Percentiles rank a stretch among this genome's conserved stretches.
Conservation (phyloP, 495 filamentous ascomycete genomes). For the Sabuloglossum arenarium region DNA sequence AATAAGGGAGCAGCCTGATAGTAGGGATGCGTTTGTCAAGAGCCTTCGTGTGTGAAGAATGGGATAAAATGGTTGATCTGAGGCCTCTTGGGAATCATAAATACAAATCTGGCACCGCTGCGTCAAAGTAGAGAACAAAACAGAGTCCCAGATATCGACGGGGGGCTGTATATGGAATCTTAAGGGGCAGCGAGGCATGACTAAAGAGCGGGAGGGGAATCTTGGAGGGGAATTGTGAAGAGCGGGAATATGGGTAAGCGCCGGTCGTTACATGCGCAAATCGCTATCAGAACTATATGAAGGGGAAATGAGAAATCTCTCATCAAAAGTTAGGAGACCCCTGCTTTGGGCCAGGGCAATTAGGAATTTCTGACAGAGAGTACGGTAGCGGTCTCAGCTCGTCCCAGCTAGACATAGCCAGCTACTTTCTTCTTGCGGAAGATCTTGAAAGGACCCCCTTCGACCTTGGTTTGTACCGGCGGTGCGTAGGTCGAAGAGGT, state of each 20-base stretch:
- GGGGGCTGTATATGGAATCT: too few species aligned
- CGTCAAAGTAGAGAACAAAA: neutral
- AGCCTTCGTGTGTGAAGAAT: neutral
- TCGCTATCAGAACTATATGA: neutral
- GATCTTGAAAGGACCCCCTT: neutral
- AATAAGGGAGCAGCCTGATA: too few species aligned
- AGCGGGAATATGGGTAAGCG: too few species aligned
- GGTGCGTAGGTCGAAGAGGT: neutral
- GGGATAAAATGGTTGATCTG: neutral
- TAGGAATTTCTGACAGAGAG: too few species aligned
- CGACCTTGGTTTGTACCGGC: neutral
- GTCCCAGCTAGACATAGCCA: neutral
- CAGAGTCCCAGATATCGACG: neutral
- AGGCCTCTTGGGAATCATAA: neutral
- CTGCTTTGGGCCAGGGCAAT: too few species aligned
- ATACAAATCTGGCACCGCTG: neutral
- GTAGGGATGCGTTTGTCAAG: too few species aligned
- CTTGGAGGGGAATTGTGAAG: too few species aligned
- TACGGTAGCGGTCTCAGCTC: too few species aligned
- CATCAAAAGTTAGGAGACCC: too few species aligned
- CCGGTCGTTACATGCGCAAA: neutral
- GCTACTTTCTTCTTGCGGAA: constrained; percentile 5
- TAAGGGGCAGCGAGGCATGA: neutral
- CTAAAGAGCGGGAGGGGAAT: neutral
- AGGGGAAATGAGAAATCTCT: neutral